phyloP scores from a whole-genome alignment of 2,329 filamentous ascomycete species.

The Aspergillus hiratsukae region DNA sequence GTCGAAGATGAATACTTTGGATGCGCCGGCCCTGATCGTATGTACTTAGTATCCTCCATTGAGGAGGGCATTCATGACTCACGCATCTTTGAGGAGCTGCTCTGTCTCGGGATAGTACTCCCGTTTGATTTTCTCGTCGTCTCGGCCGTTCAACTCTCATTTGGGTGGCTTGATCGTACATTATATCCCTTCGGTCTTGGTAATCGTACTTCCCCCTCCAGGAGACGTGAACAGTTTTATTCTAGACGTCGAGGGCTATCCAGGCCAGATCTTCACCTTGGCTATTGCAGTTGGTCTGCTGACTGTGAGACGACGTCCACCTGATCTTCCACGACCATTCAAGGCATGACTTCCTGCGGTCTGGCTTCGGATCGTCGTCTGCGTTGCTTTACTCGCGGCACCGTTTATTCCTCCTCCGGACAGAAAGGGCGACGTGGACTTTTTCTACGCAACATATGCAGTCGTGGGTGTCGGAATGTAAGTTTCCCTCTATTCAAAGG shows the following conservation, averaged over 20 bases:
- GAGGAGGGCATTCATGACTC: constrained; percentile 1
- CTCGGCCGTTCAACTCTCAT: constrained; percentile 62
- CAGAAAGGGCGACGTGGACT: constrained; percentile 42
- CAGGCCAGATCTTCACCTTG: constrained; percentile 57
- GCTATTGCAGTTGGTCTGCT: constrained; percentile 56
- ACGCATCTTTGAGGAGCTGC: constrained; percentile 42
- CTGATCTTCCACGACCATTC: constrained; percentile 60
- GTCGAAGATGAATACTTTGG: constrained; percentile 46
- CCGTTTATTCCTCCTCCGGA: constrained; percentile 58
- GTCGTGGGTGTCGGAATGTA: constrained; percentile 46
- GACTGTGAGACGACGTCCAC: constrained; percentile 56
- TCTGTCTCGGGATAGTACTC: constrained; percentile 47
- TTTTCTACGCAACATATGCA: constrained; percentile 52
- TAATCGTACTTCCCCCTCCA: constrained; percentile 62
- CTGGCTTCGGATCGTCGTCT: constrained; percentile 51
- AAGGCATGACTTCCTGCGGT: constrained; percentile 61
- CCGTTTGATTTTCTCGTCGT: constrained; percentile 38
- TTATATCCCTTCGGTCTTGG: constrained; percentile 63
- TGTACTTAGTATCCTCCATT: neutral
- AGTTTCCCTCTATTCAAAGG: constrained; percentile 19
- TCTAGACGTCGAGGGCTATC: constrained; percentile 66
- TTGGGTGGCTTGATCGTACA: constrained; percentile 65
- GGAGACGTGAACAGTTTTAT: constrained; percentile 68
- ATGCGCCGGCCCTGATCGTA: constrained; percentile 35
- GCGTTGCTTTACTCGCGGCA: constrained; percentile 53